Conservation (phyloP, 208 protist genomes). For the Trypanosoma cruzi region DNA sequence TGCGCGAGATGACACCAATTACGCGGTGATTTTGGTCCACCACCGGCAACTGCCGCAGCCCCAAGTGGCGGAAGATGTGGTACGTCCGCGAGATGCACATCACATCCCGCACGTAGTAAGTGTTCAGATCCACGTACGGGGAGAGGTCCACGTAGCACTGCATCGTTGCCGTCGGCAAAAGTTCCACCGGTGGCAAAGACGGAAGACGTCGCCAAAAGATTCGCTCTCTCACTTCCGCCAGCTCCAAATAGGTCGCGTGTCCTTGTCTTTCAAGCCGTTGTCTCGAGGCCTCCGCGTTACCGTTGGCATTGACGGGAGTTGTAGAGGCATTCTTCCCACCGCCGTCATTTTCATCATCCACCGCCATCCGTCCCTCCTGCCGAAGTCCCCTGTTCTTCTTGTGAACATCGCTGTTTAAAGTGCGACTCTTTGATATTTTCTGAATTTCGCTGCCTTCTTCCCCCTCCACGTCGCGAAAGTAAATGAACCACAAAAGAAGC, state of each 20-base stretch:
- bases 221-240: conserved; percentile 47
- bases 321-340: background rate
- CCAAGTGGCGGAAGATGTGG: conserved; percentile 73
- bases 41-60: conserved; percentile 82
- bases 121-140: conserved; percentile 63
- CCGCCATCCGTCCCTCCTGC: background rate
- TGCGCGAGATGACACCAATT: conserved; percentile 80
- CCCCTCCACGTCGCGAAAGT: conserved; percentile 42
- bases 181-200: conserved; percentile 31
- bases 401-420: background rate
- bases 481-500: conserved; percentile 63
- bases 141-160: conserved; percentile 27
- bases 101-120: conserved; percentile 58
- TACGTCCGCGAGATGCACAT: conserved; percentile 71
- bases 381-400: background rate
- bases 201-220: conserved; percentile 60
- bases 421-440: background rate
- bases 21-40: conserved; percentile 58
- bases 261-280: conserved; percentile 7
- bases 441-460: conserved; percentile 8
- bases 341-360: background rate
- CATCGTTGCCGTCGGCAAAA: conserved; percentile 27
- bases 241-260: conserved; percentile 44
- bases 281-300: background rate
- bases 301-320: background rate